Evolutionary conservation across 139 green algal species (phyloP).

Genomic region (Spirogloea muscicola): DNA sequence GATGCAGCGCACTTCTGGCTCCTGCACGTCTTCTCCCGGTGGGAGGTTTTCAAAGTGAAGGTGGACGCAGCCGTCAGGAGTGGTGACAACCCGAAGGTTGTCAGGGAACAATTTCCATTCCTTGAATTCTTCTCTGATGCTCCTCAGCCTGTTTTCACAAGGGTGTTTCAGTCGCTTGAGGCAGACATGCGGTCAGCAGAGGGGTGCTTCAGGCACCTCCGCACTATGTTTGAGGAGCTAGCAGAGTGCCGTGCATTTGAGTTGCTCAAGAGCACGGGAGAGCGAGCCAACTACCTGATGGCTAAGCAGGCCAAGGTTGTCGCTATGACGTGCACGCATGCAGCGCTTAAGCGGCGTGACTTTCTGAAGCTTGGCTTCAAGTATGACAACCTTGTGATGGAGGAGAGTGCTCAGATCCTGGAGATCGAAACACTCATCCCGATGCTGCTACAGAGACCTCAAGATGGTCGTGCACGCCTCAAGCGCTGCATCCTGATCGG

Average conservation of each 20-base stretch:
- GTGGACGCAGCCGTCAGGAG: neutral
- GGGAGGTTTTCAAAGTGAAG: slow-evolving; percentile 36
- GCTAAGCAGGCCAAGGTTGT: slow-evolving; percentile 96
- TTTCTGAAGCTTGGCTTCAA: slow-evolving; percentile 91
- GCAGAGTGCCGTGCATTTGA: slow-evolving; percentile 97
- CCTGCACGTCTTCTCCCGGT: slow-evolving; percentile 80
- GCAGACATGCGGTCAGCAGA: slow-evolving; percentile 63
- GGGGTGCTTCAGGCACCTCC: slow-evolving; percentile 85
- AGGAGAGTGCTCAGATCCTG: slow-evolving; percentile 94
- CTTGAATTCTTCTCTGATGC: slow-evolving; percentile 82
- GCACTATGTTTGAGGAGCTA: slow-evolving; percentile 87
- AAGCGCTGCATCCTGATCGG: slow-evolving; percentile 89
- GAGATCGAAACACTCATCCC: slow-evolving; percentile 99
- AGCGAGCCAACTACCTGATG: slow-evolving; percentile 94
- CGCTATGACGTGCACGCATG: slow-evolving; percentile 99
- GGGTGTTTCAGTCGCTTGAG: slow-evolving; percentile 47
- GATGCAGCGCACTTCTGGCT: slow-evolving; percentile 95
- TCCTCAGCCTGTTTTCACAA: slow-evolving; percentile 48
- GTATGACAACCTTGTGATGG: slow-evolving; percentile 98
- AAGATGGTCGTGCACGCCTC: slow-evolving; percentile 61
- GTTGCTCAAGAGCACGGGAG: slow-evolving; percentile 80
- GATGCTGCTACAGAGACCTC: slow-evolving; percentile 64
- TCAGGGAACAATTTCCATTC: slow-evolving; percentile 88
- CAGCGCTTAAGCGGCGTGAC: slow-evolving; percentile 89
- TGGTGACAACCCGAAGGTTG: slow-evolving; percentile 21